phyloP scores from a whole-genome alignment of 495 filamentous ascomycete species.

The Articulospora tetracladia region DNA sequence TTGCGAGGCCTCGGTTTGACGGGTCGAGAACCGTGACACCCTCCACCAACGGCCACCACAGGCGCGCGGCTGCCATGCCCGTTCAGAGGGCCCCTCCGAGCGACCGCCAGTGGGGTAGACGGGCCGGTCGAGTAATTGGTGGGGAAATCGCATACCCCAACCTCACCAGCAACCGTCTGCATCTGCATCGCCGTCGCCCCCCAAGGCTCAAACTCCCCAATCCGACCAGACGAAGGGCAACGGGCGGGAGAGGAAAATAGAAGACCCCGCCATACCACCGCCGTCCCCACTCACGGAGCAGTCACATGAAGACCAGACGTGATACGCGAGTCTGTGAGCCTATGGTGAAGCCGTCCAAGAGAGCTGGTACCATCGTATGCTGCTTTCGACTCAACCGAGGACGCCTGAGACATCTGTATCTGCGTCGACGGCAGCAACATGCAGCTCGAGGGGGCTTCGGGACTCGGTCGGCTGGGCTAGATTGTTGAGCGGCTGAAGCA shows the following conservation, averaged over 20 bases:
- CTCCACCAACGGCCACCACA: not conserved
- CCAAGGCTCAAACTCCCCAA: not conserved
- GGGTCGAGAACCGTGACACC: conserved; percentile 1
- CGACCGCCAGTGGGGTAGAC: not conserved
- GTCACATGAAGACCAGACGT: not conserved
- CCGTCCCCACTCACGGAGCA: not conserved
- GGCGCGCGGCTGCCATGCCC: conserved; percentile 1
- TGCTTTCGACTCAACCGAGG: not conserved
- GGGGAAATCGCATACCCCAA: not conserved
- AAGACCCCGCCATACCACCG: not conserved
- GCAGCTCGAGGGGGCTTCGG: not conserved
- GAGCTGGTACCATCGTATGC: not conserved
- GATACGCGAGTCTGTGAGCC: not conserved
- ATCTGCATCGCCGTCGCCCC: too few species aligned
- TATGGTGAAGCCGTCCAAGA: not conserved
- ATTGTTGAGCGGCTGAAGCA: not conserved
- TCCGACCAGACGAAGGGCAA: not conserved
- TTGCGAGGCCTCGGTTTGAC: conserved; percentile 1
- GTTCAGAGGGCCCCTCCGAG: not conserved
- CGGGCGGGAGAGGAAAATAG: not conserved
- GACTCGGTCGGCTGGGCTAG: not conserved
- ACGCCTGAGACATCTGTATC: not conserved
- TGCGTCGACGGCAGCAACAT: not conserved
- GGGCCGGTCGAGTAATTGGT: conserved; percentile 1
- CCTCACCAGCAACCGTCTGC: too few species aligned